phyloP scores from a whole-genome alignment of 2,329 filamentous ascomycete species.

The Thielaviopsis musarum region DNA sequence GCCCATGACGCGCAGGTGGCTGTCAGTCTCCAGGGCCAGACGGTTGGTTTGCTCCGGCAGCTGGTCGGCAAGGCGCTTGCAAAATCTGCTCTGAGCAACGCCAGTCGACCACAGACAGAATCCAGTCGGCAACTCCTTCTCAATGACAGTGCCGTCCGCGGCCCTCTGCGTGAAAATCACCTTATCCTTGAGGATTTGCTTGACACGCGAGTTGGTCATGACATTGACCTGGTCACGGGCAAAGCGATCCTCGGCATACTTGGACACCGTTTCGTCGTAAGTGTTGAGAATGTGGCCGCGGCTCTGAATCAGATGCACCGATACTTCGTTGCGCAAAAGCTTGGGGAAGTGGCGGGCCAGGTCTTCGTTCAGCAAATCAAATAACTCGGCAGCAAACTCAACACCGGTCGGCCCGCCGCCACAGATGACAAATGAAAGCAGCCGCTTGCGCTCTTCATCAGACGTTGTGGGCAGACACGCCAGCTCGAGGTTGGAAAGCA shows the following conservation, averaged over 20 bases:
- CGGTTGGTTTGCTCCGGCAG: constrained; percentile 69
- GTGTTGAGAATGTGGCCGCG: constrained; percentile 93
- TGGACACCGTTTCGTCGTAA: constrained; percentile 86
- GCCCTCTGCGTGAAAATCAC: constrained; percentile 79
- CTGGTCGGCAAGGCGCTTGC: constrained; percentile 58
- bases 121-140: constrained; percentile 86
- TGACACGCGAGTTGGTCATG: constrained; percentile 81
- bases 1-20: constrained; percentile 76
- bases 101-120: constrained; percentile 98
- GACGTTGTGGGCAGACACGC: constrained; percentile 84
- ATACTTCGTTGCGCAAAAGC: constrained; percentile 90
- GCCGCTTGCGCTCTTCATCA: constrained; percentile 69
- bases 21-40: constrained; percentile 86
- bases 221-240: constrained; percentile 82
- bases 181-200: constrained; percentile 67
- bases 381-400: constrained; percentile 92
- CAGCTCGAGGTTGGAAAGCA: constrained; percentile 76
- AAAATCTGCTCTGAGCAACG: constrained; percentile 71
- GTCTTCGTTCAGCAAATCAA: constrained; percentile 92
- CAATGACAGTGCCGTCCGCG: constrained; percentile 55
- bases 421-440: constrained; percentile 90
- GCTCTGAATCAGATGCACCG: constrained; percentile 91
- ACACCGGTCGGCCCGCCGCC: constrained; percentile 93
- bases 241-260: constrained; percentile 82
- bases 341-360: constrained; percentile 68